phyloP scores from a whole-genome alignment of 305 asterid genomes.

The Fraxinus angustifolia region DNA sequence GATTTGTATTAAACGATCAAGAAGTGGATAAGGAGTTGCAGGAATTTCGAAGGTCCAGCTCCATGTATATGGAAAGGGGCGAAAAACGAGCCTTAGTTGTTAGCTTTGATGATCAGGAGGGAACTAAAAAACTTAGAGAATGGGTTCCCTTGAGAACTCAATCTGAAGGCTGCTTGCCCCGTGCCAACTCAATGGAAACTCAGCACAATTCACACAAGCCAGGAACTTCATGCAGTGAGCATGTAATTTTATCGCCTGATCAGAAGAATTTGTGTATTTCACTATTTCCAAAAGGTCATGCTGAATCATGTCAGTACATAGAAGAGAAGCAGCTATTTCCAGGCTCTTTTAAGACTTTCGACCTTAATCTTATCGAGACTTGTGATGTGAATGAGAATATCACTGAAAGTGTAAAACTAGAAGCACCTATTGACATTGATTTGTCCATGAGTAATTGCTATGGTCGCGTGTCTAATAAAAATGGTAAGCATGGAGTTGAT shows the following conservation, averaged over 20 bases:
- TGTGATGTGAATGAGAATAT: conserved; percentile 49
- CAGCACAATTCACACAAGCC: conserved; percentile 40
- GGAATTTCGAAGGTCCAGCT: conserved; percentile 38
- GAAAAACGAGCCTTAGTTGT: conserved; percentile 57
- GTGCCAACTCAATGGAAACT: conserved; percentile 38
- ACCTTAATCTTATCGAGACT: conserved; percentile 71
- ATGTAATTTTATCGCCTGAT: conserved; percentile 37
- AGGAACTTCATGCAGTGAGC: conserved; percentile 34
- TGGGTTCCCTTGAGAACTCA: conserved; percentile 42
- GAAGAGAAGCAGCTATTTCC: conserved; percentile 67
- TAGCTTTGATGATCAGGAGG: conserved; percentile 36
- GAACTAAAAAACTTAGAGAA: conserved; percentile 57
- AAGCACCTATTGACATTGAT: conserved; percentile 54
- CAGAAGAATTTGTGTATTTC: conserved; percentile 47
- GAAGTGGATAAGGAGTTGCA: conserved; percentile 36
- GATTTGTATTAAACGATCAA: conserved; percentile 33
- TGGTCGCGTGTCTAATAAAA: conserved; percentile 33
- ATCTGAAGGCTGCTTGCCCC: conserved; percentile 35
- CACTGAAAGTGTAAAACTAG: conserved; percentile 38
- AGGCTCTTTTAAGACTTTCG: conserved; percentile 76
- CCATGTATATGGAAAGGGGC: conserved; percentile 41
- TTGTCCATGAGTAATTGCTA: conserved; percentile 52
- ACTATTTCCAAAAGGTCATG: conserved; percentile 43
- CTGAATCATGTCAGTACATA: conserved; percentile 41
- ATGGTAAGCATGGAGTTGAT: conserved; percentile 36